These are phyloP conservation scores for Apiospora malaysiana DNA, from an alignment of 2,329 filamentous ascomycete genomes.

Conservation along the genomic window DNA sequence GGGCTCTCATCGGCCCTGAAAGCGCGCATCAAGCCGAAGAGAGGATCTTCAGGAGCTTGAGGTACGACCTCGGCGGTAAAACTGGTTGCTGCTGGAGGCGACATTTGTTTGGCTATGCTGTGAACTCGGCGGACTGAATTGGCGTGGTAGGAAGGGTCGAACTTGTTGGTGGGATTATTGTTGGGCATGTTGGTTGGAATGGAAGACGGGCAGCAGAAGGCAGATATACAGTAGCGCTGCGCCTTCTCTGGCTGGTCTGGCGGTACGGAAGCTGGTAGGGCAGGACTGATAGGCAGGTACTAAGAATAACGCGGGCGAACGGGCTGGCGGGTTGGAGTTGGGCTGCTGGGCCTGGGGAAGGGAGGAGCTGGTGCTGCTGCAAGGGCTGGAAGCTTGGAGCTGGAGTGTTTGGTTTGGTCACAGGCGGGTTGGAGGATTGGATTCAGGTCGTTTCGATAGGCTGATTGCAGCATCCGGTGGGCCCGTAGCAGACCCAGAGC, in stretches of 20 bases:
- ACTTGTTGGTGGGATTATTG: slow-evolving; percentile 27
- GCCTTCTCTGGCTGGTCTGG: background rate
- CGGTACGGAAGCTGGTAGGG: too few relatives aligned
- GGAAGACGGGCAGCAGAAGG: slow-evolving; percentile 25
- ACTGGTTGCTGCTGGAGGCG: slow-evolving; percentile 64
- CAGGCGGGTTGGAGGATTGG: slow-evolving; percentile 14
- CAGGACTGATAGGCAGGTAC: background rate
- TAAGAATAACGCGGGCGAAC: slow-evolving; percentile 16
- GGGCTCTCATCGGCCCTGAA: slow-evolving; percentile 78
- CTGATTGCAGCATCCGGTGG: background rate
- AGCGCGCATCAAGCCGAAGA: slow-evolving; percentile 91
- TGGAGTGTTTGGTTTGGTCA: slow-evolving; percentile 8
- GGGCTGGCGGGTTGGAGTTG: slow-evolving; percentile 9
- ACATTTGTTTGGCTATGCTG: slow-evolving; percentile 74
- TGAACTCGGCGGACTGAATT: slow-evolving; percentile 57
- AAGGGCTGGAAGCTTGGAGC: background rate
- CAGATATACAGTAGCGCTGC: background rate
- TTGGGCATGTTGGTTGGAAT: slow-evolving; percentile 40
- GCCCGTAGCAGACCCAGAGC: background rate
- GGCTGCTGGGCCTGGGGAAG: background rate
- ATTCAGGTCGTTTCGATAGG: slow-evolving; percentile 17
- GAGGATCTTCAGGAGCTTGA: slow-evolving; percentile 90
- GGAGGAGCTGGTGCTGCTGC: background rate
- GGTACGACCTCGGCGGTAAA: slow-evolving; percentile 82
- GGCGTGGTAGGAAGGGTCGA: slow-evolving; percentile 52